Conservation (phyloP, 1,139 yeast species). For the Yamadazyma triangularis region DNA sequence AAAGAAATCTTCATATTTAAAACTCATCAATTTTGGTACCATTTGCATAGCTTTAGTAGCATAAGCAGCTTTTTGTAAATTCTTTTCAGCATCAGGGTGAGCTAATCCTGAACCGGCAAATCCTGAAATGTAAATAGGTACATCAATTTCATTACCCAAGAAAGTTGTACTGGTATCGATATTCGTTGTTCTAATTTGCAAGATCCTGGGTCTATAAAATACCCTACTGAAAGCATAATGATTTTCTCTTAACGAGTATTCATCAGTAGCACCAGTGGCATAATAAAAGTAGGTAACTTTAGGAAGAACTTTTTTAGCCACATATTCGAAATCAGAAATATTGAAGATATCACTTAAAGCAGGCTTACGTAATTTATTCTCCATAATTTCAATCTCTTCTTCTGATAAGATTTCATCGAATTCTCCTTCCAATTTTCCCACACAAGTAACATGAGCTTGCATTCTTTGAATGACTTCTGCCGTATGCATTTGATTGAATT, state of each 20-base stretch:
- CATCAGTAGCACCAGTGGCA: constrained; percentile 86
- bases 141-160: constrained; percentile 44
- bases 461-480: constrained; percentile 11
- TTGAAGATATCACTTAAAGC: constrained; percentile 30
- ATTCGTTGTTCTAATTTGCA: constrained; percentile 41
- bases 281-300: constrained; percentile 80
- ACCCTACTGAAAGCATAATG: constrained; percentile 76
- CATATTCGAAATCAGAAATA: constrained; percentile 67
- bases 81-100: constrained; percentile 51
- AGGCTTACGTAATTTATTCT: constrained; percentile 21
- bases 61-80: constrained; percentile 45
- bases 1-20: constrained; percentile 50
- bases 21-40: constrained; percentile 49
- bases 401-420: constrained; percentile 9
- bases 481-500: constrained; percentile 13
- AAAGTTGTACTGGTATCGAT: constrained; percentile 47
- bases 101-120: constrained; percentile 55
- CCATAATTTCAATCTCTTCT: constrained; percentile 7
- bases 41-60: constrained; percentile 45
- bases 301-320: constrained; percentile 66
- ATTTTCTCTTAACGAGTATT: constrained; percentile 75
- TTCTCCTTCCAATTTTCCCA: constrained; percentile 16
- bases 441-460: constrained; percentile 6
- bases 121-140: constrained; percentile 55
- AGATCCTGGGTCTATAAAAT: constrained; percentile 71